Percentiles rank a stretch among this genome's conserved stretches.
Conservation (phyloP, 2,329 filamentous ascomycete species). For the Alternaria arborescens region DNA sequence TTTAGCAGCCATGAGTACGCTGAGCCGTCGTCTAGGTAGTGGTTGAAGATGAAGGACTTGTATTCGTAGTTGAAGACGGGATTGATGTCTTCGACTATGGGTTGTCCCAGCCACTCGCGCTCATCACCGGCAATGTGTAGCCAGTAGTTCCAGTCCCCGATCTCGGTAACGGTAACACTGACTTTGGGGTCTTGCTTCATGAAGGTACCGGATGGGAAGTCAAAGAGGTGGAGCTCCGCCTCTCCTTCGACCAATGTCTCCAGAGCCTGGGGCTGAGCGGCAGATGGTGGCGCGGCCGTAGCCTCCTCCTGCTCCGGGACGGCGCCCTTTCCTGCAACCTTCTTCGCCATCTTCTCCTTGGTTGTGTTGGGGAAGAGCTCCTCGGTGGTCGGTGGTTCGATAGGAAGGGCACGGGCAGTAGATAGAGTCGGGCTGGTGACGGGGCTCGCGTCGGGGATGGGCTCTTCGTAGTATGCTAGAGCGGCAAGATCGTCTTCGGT, state of each 20-base stretch:
- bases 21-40: conserved; percentile 85
- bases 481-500: conserved; percentile 81
- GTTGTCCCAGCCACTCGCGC: conserved; percentile 85
- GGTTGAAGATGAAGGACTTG: conserved; percentile 99
- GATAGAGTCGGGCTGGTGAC: conserved; percentile 57
- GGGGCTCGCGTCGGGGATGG: conserved; percentile 68
- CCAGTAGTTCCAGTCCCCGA: conserved; percentile 95
- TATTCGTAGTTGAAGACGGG: conserved; percentile 99
- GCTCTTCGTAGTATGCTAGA: conserved; percentile 77
- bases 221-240: conserved; percentile 91
- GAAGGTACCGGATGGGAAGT: conserved; percentile 87
- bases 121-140: conserved; percentile 80
- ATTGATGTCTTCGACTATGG: conserved; percentile 89
- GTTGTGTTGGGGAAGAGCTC: conserved; percentile 49
- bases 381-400: conserved; percentile 41
- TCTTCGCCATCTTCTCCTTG: conserved; percentile 54
- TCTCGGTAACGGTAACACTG: conserved; percentile 81
- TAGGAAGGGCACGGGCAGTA: conserved; percentile 47
- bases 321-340: conserved; percentile 45
- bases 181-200: conserved; percentile 79
- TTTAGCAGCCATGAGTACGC: conserved; percentile 95
- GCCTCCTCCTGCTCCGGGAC: conserved; percentile 53
- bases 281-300: conserved; percentile 68
- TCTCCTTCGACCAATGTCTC: conserved; percentile 78
- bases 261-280: conserved; percentile 69